These are phyloP conservation scores for Arthrobotrys megalospora DNA, from an alignment of 2,329 filamentous ascomycete genomes.

Conservation along the genomic window DNA sequence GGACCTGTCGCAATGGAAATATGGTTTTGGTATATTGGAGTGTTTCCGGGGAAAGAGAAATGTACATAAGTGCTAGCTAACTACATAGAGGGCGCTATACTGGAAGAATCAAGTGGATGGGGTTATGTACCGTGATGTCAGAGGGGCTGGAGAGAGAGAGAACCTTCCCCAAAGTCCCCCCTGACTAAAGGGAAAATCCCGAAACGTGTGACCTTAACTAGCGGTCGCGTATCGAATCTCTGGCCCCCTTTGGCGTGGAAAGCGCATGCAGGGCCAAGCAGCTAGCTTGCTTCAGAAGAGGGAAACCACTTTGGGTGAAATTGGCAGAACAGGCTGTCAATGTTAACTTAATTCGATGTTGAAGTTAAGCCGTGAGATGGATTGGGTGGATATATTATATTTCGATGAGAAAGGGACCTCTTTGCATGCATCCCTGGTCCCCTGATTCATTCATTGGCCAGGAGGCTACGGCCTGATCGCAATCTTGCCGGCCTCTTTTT, in stretches of 20 bases:
- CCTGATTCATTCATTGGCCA: constrained; percentile 49
- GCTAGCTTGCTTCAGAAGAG: constrained; percentile 54
- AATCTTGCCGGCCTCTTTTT: too few relatives aligned
- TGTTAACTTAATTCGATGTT: background rate
- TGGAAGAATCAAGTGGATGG: constrained; percentile 13
- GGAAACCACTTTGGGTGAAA: constrained; percentile 18
- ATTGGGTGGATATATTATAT: too few relatives aligned
- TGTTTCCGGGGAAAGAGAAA: constrained; percentile 17
- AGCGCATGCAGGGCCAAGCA: constrained; percentile 54
- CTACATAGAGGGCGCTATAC: constrained; percentile 6
- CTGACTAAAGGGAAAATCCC: constrained; percentile 26
- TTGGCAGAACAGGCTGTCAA: constrained; percentile 22
- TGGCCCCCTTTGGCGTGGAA: constrained; percentile 20
- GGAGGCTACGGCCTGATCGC: background rate
- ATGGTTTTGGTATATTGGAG: constrained; percentile 7
- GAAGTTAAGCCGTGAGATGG: background rate
- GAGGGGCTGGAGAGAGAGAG: background rate
- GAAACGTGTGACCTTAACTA: constrained; percentile 22
- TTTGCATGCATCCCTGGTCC: constrained; percentile 26
- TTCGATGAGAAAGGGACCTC: constrained; percentile 11
- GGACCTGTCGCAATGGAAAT: background rate
- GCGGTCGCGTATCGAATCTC: constrained; percentile 56
- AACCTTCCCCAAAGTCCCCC: constrained; percentile 21
- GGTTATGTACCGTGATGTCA: constrained; percentile 52
- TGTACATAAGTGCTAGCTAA: constrained; percentile 1